phyloP scores from a whole-genome alignment of 2,329 filamentous ascomycete species.

The Herpomyces periplanetae region DNA sequence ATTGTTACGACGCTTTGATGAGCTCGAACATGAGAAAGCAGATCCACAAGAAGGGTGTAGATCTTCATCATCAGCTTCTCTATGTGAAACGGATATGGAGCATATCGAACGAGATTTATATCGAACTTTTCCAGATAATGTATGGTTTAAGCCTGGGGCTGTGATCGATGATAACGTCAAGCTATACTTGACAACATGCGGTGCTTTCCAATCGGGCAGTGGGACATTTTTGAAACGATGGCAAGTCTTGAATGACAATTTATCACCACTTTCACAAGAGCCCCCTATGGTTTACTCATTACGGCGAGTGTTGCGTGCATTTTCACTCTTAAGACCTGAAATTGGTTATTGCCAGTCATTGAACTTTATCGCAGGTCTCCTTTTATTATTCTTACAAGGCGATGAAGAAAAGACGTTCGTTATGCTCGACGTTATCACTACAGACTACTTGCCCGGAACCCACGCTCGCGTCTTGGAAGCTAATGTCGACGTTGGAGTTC shows the following conservation, averaged over 20 bases:
- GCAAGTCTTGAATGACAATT: conserved; percentile 7
- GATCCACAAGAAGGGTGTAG: too few species aligned
- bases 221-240: conserved; percentile 6
- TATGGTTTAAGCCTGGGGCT: conserved; percentile 35
- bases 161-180: conserved; percentile 5
- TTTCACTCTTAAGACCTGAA: conserved; percentile 53
- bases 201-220: conserved; percentile 7
- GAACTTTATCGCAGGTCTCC: conserved; percentile 64
- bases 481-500: conserved; percentile 66
- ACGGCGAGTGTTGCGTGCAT: conserved; percentile 50
- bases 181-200: too few species aligned
- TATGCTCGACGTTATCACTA: conserved; percentile 67
- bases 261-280: too few species aligned
- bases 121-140: conserved; percentile 73
- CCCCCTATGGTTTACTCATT: conserved; percentile 41
- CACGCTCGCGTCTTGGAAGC: conserved; percentile 68
- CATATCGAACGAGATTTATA: conserved; percentile 77
- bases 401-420: conserved; percentile 72
- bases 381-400: conserved; percentile 41
- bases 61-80: too few species aligned
- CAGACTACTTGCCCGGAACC: conserved; percentile 52
- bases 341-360: conserved; percentile 88
- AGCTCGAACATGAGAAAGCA: too few species aligned
- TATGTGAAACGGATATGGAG: conserved; percentile 36
- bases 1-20: too few species aligned